Evolutionary conservation across 2,329 filamentous ascomycete species (phyloP), one percentile per base, ranked within the genome.

Genomic region (Aspergillus texensis): DNA sequence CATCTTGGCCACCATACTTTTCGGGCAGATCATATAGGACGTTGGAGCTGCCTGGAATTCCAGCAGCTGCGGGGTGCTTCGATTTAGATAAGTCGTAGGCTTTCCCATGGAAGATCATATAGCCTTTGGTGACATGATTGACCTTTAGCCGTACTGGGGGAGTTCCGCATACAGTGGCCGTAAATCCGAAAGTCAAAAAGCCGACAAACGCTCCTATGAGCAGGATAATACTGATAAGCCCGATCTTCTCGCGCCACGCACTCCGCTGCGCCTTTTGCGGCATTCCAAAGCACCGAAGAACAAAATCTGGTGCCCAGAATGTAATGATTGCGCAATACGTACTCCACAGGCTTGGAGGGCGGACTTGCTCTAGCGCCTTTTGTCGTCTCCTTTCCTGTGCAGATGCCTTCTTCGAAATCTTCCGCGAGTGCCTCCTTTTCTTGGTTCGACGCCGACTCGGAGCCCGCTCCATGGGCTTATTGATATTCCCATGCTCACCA

Each of bases 191-290:
- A 0, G 95, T 99, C 60, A 99, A 82, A 81, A 94, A 99, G 74
- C 95, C 95, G 55, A 99, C 94, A 74, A 94, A 88, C 11, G 88
- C 86, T 83, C 94, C 96, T 75, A 98, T 94, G 64, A 90, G 75
- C 36, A 97, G 75, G 75, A 99, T 99, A 74, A 99, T 89, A 80
- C 94, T 97, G 80, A 97, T 92, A 63, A 99, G 82, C 2, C 95
- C 95, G 84, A 99, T 96, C 85, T 99, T 99, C 77, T 99, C 95
- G 69, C 95, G 88, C 95, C 95, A 99, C 2, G 95, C 95, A 72
- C 93, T 87, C 75, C 93, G 91, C 78, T 98, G 93, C 19, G 90
- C 93, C 78, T 91, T 95, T 53, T 91, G 86, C 9, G 89, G 88
- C 84, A 91, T 96, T 45, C 94, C 93, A 73, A 93, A 95, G 79